A percentile compares a stretch with the other conserved stretches of the same genome.
These are phyloP conservation scores for Aspergillus bertholletiae DNA, from an alignment of 495 filamentous ascomycete genomes.

Conservation along the genomic window DNA sequence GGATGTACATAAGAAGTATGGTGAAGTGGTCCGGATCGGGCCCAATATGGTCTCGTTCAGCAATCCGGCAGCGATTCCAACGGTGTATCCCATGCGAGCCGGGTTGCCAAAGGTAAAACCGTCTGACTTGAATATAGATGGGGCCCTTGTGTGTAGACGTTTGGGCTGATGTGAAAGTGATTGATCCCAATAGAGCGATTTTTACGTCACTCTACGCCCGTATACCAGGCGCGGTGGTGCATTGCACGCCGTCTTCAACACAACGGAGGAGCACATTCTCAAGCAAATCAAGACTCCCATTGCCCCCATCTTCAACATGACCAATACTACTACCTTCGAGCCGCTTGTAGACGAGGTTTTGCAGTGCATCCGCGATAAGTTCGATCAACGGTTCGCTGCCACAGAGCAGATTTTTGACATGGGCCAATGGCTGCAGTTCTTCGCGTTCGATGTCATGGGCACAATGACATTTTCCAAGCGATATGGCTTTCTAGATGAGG, in stretches of 20 bases:
- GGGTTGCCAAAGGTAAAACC: constrained; percentile 5
- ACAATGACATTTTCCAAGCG: constrained; percentile 35
- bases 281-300: constrained; percentile 35
- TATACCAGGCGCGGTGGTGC: constrained; percentile 27
- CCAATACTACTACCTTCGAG: constrained; percentile 29
- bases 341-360: constrained; percentile 27
- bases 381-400: constrained; percentile 18
- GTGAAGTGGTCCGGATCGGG: constrained; percentile 54
- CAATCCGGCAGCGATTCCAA: constrained; percentile 36
- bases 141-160: too few species aligned
- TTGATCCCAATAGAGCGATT: too few species aligned
- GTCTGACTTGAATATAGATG: too few species aligned
- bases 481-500: constrained; percentile 40
- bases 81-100: constrained; percentile 27
- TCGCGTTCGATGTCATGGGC: constrained; percentile 45
- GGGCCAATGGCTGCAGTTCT: constrained; percentile 42
- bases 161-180: too few species aligned
- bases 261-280: constrained; percentile 41
- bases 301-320: constrained; percentile 37
- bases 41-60: constrained; percentile 54
- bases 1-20: constrained; percentile 48
- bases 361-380: constrained; percentile 17
- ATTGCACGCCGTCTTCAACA: constrained; percentile 30
- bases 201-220: constrained; percentile 15
- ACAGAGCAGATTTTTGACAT: constrained; percentile 25